A percentile compares a stretch with the other conserved stretches of the same genome.
Conservation (phyloP, 2,329 filamentous ascomycete species). For the Arthroderma sp. region DNA sequence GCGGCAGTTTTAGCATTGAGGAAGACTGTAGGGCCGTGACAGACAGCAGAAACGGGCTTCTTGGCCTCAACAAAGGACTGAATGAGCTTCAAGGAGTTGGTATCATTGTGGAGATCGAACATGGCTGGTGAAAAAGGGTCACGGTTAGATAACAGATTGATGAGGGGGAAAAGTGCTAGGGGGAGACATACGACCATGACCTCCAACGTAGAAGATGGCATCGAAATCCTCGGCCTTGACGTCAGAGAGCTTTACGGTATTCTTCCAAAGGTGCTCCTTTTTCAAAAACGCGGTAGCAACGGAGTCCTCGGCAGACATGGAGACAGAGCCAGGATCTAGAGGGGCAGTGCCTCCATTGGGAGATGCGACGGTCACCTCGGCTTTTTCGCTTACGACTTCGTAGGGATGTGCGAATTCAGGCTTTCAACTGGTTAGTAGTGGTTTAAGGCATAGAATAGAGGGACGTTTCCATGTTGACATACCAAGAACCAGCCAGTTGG, state of each 20-base stretch:
- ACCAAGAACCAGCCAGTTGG: too few relatives aligned
- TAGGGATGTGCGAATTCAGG: constrained; percentile 53
- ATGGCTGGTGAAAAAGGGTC: constrained; percentile 23
- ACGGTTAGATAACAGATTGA: neutral
- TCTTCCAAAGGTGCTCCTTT: constrained; percentile 48
- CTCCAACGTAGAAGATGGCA: constrained; percentile 48
- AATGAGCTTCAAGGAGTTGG: constrained; percentile 32
- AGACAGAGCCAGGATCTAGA: constrained; percentile 46
- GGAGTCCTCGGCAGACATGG: constrained; percentile 42
- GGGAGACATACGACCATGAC: constrained; percentile 39
- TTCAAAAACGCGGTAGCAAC: constrained; percentile 42
- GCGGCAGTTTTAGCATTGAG: constrained; percentile 30
- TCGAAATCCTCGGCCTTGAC: constrained; percentile 50
- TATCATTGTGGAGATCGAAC: constrained; percentile 36
- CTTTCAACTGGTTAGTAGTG: constrained; percentile 14
- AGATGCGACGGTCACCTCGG: constrained; percentile 46
- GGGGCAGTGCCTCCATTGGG: constrained; percentile 49
- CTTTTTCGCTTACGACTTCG: constrained; percentile 42
- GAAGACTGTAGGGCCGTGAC: constrained; percentile 35
- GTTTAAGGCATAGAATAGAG: too few relatives aligned
- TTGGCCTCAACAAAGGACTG: constrained; percentile 34
- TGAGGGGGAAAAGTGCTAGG: neutral
- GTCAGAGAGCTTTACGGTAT: constrained; percentile 45
- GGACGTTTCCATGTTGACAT: too few relatives aligned
- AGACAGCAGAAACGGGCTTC: constrained; percentile 39